Percentiles rank a stretch among this genome's conserved stretches.
Evolutionary conservation across 345 rosid species (phyloP).

Genomic region (Adansonia digitata): DNA sequence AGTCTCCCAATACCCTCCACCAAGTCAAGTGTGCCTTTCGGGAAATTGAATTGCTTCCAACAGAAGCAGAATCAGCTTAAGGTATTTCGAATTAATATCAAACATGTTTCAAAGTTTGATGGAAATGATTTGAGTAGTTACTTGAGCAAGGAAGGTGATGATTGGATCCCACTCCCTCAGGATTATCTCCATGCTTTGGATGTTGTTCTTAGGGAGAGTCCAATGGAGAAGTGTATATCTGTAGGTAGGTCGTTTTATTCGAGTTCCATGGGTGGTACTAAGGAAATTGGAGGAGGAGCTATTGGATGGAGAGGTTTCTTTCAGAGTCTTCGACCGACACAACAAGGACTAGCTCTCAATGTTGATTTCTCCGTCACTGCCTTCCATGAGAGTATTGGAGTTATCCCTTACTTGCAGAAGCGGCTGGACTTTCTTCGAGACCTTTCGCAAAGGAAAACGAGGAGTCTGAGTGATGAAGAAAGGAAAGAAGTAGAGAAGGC

Average conservation of each 20-base stretch:
- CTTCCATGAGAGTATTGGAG: conserved; percentile 90
- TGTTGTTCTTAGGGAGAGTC: conserved; percentile 81
- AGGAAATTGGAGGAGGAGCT: conserved; percentile 90
- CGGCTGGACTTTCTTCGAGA: conserved; percentile 74
- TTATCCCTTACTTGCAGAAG: conserved; percentile 80
- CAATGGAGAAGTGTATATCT: conserved; percentile 68
- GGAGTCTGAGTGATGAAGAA: conserved; percentile 62
- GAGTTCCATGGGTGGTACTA: conserved; percentile 63
- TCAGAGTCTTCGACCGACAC: conserved; percentile 90
- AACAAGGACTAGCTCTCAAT: conserved; percentile 91
- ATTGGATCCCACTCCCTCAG: conserved; percentile 80
- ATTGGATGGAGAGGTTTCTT: conserved; percentile 89
- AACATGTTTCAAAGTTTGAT: conserved; percentile 76
- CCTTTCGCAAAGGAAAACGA: conserved; percentile 62
- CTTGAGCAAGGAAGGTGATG: conserved; percentile 62
- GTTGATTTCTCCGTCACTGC: conserved; percentile 86
- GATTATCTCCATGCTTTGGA: conserved; percentile 92
- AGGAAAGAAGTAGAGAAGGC: conserved; percentile 84
- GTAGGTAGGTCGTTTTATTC: conserved; percentile 83
- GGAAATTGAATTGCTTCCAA: conserved; percentile 33
- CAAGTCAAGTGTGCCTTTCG: conserved; percentile 25
- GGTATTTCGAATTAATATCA: conserved; percentile 63
- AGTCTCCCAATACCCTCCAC: conserved; percentile 71
- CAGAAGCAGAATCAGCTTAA: conserved; percentile 53
- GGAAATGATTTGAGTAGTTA: conserved; percentile 62